A percentile compares a stretch with the other conserved stretches of the same genome.
Evolutionary conservation across 257 asterid species (phyloP).

Genomic region (Anisodus acutangulus): DNA sequence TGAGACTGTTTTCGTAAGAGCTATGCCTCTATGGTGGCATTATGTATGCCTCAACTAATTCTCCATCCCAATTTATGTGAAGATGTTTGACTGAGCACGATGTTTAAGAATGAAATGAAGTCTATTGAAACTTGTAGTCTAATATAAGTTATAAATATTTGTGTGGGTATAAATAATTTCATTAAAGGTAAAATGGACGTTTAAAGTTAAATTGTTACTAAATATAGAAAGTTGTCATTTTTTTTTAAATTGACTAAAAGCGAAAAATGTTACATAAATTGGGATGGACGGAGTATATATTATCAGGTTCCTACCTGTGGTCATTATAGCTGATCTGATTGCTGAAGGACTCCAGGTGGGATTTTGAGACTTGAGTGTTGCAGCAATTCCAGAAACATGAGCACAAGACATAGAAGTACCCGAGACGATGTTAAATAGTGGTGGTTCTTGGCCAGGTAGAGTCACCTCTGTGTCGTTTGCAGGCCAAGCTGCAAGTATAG

Average conservation of each 20-base stretch:
- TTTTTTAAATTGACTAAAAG: no score
- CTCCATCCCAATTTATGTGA: no score
- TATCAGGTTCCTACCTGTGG: conserved; percentile 53
- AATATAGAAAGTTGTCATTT: no score
- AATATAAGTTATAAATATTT: no score
- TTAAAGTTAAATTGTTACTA: no score
- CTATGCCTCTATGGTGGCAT: not conserved
- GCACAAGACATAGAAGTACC: conserved; percentile 94
- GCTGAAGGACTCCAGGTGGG: conserved; percentile 74
- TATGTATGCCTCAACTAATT: not conserved
- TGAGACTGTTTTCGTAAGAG: not conserved
- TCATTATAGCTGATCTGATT: conserved; percentile 76
- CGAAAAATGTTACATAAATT: no score
- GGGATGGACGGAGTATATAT: no score
- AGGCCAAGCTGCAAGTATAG: conserved; percentile 82
- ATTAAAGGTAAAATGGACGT: no score
- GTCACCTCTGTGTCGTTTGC: conserved; percentile 37
- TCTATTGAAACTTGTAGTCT: no score
- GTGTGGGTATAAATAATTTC: no score
- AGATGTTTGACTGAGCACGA: no score
- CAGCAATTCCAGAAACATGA: conserved; percentile 73
- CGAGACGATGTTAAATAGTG: conserved; percentile 55
- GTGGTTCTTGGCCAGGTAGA: conserved; percentile 42
- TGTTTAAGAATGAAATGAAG: no score
- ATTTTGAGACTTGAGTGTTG: conserved; percentile 60